Base-by-base conservation (phyloP, 2,329 filamentous ascomycete species). In the Lachnellula suecica region DNA sequence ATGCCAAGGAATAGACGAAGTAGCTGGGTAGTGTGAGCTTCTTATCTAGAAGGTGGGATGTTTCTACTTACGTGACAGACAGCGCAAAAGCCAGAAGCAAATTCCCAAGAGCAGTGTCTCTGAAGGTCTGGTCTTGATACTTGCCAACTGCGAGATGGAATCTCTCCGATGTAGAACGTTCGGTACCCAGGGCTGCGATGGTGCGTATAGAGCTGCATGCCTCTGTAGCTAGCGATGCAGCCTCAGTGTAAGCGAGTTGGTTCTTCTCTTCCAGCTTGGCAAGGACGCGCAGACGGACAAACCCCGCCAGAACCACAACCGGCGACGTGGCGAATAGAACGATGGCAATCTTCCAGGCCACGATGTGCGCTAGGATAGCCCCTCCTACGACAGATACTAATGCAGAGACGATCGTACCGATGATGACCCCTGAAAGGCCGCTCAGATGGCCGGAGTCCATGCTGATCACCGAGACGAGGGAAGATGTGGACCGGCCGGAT, bases 331-430 rank as follows among this genome's bases (percentile, higher is more conserved):
- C 79, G 5, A 91, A 74, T 49, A 85, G 86, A 3, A 91, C 87
- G 13, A 91, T 70, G 0, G 87, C 87, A 55, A 91, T 89, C 63
- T 83, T 87, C 88, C 88, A 91, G 2, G 85, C 85, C 43, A 91
- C 75, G 41, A 89, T 81, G 56, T 88, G 85, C 0, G 86, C 83
- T 9, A 91, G 65, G 25, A 87, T 80, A 49, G 90, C 83, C 1
- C 84, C 85, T 0, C 79, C 82, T 15, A 89, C 57, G 24, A 90
- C 81, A 66, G 88, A 89, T 56, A 90, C 78, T 3, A 79, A 59
- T 20, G 88, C 85, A 0, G 85, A 84, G 52, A 89, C 82, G 19
- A 88, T 70, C 0, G 84, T 88, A 5, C 87, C 86, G 49, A 90
- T 75, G 35, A 88, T 85, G 4, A 84, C 86, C 9, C 87, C 87